These are phyloP conservation scores for Alternaria burnsii DNA, from an alignment of 2,329 filamentous ascomycete species.

Conservation along the genomic window DNA sequence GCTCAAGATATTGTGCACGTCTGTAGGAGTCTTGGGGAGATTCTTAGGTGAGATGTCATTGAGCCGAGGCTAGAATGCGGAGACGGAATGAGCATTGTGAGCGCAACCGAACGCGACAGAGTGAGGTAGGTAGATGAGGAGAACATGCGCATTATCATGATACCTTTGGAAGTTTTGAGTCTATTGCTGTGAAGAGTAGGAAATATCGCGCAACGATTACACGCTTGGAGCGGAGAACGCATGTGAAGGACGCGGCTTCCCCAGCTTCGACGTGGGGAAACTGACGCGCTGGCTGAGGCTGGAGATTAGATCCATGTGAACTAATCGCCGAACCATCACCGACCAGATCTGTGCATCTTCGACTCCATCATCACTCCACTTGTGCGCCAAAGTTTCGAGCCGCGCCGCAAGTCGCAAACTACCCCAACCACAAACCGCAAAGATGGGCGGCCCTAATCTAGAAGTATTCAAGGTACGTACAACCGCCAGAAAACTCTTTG, in stretches of 20 bases:
- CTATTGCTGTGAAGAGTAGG: neutral
- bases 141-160: no score
- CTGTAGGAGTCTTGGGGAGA: conserved; percentile 8
- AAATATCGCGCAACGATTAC: neutral
- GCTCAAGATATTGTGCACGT: conserved; percentile 20
- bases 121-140: neutral
- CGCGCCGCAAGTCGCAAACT: neutral
- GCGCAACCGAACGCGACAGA: neutral
- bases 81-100: conserved; percentile 9
- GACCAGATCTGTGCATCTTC: conserved; percentile 15
- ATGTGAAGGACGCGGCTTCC: conserved; percentile 11
- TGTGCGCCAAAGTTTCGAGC: conserved; percentile 2
- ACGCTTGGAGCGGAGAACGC: neutral
- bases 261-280: conserved; percentile 11
- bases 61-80: conserved; percentile 37
- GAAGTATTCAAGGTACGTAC: conserved; percentile 87
- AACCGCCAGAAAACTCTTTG: neutral
- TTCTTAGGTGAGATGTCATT: conserved; percentile 1
- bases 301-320: conserved; percentile 11
- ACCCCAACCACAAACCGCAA: conserved; percentile 33
- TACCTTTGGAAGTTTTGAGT: neutral
- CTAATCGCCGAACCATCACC: conserved; percentile 15
- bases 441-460: conserved; percentile 84
- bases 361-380: conserved; percentile 13
- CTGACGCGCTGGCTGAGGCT: conserved; percentile 1